These are phyloP conservation scores for Solanum ossicruentum DNA, from an alignment of 257 asterid species.

Conservation along the genomic window DNA sequence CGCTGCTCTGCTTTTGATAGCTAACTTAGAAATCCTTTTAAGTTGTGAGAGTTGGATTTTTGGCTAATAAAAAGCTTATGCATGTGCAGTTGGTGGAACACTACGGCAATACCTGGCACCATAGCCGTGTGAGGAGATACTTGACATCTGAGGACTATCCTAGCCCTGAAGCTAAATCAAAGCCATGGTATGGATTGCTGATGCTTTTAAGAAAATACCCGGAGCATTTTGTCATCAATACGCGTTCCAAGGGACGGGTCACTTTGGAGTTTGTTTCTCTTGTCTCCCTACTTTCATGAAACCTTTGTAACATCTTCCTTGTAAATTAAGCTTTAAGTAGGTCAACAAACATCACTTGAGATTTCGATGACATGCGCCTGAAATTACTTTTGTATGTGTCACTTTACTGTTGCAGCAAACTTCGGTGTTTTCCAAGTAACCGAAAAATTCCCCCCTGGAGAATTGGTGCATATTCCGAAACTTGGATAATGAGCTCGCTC, in stretches of 20 bases:
- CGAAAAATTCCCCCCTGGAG: background rate
- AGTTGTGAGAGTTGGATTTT: background rate
- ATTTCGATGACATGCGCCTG: background rate
- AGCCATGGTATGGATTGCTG: conserved; percentile 93
- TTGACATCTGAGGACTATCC: conserved; percentile 65
- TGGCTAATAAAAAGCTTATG: background rate
- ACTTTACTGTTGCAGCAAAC: background rate
- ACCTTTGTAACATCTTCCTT: background rate
- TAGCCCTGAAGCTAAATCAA: conserved; percentile 53
- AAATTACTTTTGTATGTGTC: background rate
- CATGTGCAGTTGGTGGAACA: conserved; percentile 65
- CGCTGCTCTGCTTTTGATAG: background rate
- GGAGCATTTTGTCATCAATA: conserved; percentile 88
- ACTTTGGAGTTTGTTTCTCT: conserved; percentile 78
- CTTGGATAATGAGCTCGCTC: background rate
- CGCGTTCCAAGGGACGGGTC: conserved; percentile 69
- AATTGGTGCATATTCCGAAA: background rate
- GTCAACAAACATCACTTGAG: background rate
- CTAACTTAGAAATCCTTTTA: background rate
- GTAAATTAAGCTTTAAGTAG: background rate
- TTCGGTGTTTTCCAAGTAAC: background rate
- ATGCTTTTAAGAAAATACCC: conserved; percentile 77
- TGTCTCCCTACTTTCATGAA: conserved; percentile 63
- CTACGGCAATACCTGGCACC: conserved; percentile 69
- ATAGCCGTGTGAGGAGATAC: conserved; percentile 75